Base-by-base conservation (phyloP, 805 yeast genomes). In the Candida insectorum region DNA sequence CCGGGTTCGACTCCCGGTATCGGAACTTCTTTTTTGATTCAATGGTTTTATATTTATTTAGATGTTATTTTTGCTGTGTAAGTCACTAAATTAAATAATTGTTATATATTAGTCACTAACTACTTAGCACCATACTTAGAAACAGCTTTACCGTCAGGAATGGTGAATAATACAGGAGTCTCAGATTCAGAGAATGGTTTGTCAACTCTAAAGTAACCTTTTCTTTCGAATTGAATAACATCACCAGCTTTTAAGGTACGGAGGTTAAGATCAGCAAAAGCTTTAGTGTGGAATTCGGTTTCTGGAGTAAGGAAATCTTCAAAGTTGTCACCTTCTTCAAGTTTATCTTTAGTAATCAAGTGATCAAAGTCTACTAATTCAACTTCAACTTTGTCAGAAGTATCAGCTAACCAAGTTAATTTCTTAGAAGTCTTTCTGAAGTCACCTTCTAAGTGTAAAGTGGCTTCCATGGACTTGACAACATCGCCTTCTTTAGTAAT, bases 391-490 rank as follows among this genome's bases (percentile, higher is more conserved):
- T 71, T 75, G 52, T 86, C 89, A 17, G 65, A 67, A 29, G 95
- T 81, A 51, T 81, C 79, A 36, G 96, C 93, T 56, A 91, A 75
- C 97, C 97, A 91, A 30, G 96, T 89, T 41, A 91, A 62, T 64
- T 91, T 91, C 78, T 87, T 87, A 48, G 86, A 85, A 33, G 97
- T 91, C 70, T 88, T 91, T 66, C 85, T 83, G 86, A 89, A 91
- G 60, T 91, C 97, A 65, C 97, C 97, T 47, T 85, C 96, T 54
- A 91, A 74, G 61, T 91, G 83, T 51, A 91, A 71, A 49, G 78
- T 81, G 36, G 87, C 96, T 34, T 77, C 82, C 41, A 91, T 67
- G 3, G 81, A 67, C 30, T 69, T 70, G 36, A 83, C 83, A 24
- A 68, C 44, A 18, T 34, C 39, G 39, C 75, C 83, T 43, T 77